Evolutionary conservation across 805 yeast genomes (phyloP).

Genomic region (Monosporozyma aerobia): DNA sequence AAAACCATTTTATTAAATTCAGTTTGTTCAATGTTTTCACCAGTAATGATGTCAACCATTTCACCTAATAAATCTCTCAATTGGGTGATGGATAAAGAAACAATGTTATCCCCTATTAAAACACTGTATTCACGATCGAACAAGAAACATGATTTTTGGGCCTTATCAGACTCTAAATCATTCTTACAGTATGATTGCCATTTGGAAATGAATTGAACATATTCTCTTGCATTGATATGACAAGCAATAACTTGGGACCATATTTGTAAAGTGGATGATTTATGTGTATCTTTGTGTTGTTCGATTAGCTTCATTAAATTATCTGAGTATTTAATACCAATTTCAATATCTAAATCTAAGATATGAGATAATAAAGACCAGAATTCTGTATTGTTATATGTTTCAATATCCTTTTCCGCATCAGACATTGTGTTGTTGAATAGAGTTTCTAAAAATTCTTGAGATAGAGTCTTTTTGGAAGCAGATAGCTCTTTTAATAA

Average conservation of each 20-base stretch:
- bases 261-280: slow-evolving; percentile 8
- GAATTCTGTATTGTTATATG: slow-evolving; percentile 14
- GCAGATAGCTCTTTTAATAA: slow-evolving; percentile 40
- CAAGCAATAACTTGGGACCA: slow-evolving; percentile 36
- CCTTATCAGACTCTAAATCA: slow-evolving; percentile 3
- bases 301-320: slow-evolving; percentile 10
- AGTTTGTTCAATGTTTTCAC: slow-evolving; percentile 4
- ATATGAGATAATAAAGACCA: slow-evolving; percentile 42
- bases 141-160: slow-evolving; percentile 10
- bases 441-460: slow-evolving; percentile 36
- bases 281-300: slow-evolving; percentile 5
- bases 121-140: slow-evolving; percentile 27
- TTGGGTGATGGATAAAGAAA: slow-evolving; percentile 41
- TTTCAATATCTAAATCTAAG: slow-evolving; percentile 46
- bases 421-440: slow-evolving; percentile 10
- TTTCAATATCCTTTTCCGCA: slow-evolving; percentile 4
- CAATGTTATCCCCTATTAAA: slow-evolving; percentile 34
- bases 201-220: slow-evolving; percentile 37
- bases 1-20: slow-evolving; percentile 15
- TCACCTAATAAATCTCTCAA: slow-evolving; percentile 22
- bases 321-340: slow-evolving; percentile 40
- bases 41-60: slow-evolving; percentile 9
- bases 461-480: slow-evolving; percentile 45
- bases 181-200: slow-evolving; percentile 32
- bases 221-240: slow-evolving; percentile 50